Percentiles rank a stretch among this genome's conserved stretches.
Evolutionary conservation across 768 basidiomycete species (phyloP).

Genomic region (Pisolithus tinctorius): DNA sequence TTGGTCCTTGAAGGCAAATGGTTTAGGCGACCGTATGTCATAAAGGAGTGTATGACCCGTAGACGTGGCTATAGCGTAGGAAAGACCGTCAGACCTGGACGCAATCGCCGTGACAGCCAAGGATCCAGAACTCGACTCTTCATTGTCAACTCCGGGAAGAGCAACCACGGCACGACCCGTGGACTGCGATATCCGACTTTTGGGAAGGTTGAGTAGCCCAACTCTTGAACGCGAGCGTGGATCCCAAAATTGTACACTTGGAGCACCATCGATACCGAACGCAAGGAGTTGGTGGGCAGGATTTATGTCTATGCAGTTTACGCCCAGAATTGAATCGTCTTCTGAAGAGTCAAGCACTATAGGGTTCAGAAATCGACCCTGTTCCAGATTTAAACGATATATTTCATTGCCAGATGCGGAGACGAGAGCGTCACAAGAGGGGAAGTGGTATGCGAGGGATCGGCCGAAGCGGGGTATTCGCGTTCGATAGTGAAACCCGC

Average conservation of each 20-base stretch:
- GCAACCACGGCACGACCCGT: conserved; percentile 26
- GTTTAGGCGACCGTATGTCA: conserved; percentile 79
- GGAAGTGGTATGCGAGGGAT: conserved; percentile 86
- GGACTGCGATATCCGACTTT: conserved; percentile 41
- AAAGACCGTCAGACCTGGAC: conserved; percentile 82
- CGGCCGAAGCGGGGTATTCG: conserved; percentile 94
- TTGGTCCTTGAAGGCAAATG: conserved; percentile 91
- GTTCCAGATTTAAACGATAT: conserved; percentile 91
- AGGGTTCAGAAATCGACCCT: conserved; percentile 88
- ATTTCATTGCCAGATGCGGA: conserved; percentile 82
- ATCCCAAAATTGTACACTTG: conserved; percentile 95
- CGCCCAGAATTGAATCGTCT: conserved; percentile 62
- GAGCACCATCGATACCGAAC: conserved; percentile 83
- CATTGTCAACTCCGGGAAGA: conserved; percentile 31
- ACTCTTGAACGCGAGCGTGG: conserved; percentile 74
- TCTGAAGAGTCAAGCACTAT: conserved; percentile 49
- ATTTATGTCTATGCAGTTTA: conserved; percentile 91
- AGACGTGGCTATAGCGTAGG: conserved; percentile 91
- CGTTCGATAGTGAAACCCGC: conserved; percentile 86
- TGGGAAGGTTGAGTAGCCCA: conserved; percentile 60
- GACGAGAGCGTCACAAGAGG: conserved; percentile 86
- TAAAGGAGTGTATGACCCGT: conserved; percentile 93
- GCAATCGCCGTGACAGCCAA: conserved; percentile 78
- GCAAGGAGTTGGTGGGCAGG: conserved; percentile 85
- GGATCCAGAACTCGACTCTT: conserved; percentile 15